These are phyloP conservation scores for Tanacetum coccineum DNA, from an alignment of 129 eudicot species.

Conservation along the genomic window DNA sequence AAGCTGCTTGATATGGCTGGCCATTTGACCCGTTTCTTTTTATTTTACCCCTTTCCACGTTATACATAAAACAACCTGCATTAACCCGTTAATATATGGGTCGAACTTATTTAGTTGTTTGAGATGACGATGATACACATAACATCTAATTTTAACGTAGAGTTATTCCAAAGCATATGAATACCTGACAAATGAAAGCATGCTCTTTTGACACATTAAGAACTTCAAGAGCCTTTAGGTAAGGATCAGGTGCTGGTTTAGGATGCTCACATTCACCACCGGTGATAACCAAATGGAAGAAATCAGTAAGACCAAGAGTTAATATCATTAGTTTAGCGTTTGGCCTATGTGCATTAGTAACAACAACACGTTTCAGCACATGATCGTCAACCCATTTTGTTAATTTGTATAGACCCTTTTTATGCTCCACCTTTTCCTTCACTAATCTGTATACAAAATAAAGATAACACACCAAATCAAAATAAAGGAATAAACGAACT, in stretches of 20 bases:
- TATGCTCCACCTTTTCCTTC: constrained; percentile 70
- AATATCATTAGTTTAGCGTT: constrained; percentile 80
- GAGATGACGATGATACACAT: too few relatives aligned
- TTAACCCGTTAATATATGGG: too few relatives aligned
- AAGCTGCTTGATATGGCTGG: too few relatives aligned
- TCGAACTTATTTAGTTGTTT: too few relatives aligned
- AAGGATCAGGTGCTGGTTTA: too few relatives aligned
- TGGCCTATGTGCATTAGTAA: constrained; percentile 80
- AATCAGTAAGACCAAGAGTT: constrained; percentile 79
- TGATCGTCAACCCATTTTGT: constrained; percentile 83
- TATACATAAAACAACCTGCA: too few relatives aligned
- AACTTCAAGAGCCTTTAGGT: constrained; percentile 67
- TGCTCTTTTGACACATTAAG: constrained; percentile 90
- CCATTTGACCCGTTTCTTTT: too few relatives aligned
- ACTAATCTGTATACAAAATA: constrained; percentile 52
- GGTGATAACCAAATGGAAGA: constrained; percentile 61
- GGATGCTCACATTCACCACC: constrained; percentile 90
- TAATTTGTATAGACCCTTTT: constrained; percentile 66
- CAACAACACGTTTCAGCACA: constrained; percentile 97
- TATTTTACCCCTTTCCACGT: too few relatives aligned
- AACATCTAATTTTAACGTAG: constrained; percentile 2
- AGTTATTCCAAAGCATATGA: constrained; percentile 1
- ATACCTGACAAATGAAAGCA: constrained; percentile 82
- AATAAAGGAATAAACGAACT: not conserved
- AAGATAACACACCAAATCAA: constrained; percentile 4